phyloP scores from a whole-genome alignment of 306 rosid genomes.

The Vachellia collinsii region DNA sequence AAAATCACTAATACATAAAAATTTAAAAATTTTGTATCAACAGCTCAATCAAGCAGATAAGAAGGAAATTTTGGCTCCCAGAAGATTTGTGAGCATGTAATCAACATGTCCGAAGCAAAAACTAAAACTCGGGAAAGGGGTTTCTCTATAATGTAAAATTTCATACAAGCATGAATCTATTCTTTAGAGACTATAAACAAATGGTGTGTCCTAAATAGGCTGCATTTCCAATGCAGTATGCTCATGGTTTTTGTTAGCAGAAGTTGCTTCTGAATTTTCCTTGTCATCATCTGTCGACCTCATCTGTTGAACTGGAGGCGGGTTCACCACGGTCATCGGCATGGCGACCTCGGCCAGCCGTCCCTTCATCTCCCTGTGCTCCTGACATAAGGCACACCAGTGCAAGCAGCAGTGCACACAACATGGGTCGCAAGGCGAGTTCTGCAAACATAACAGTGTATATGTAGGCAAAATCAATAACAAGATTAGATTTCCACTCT shows the following conservation, averaged over 20 bases:
- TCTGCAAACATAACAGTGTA: conserved; percentile 48
- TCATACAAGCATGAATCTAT: conserved; percentile 12
- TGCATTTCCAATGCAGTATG: conserved; percentile 86
- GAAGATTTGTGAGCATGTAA: neutral
- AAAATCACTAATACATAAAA: neutral
- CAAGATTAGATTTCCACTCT: neutral
- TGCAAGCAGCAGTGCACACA: conserved; percentile 92
- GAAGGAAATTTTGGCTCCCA: neutral
- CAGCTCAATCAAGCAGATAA: conserved; percentile 3
- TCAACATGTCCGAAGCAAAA: conserved; percentile 14
- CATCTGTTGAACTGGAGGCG: conserved; percentile 92
- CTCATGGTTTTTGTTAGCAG: conserved; percentile 47
- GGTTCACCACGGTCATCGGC: conserved; percentile 82
- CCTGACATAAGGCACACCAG: conserved; percentile 97
- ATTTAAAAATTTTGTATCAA: neutral
- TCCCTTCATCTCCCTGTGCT: conserved; percentile 94
- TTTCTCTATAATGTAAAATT: conserved; percentile 25
- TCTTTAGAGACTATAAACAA: conserved; percentile 26
- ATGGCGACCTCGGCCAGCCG: conserved; percentile 67
- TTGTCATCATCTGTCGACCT: conserved; percentile 49
- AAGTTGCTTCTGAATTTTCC: conserved; percentile 53
- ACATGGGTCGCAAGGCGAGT: conserved; percentile 90
- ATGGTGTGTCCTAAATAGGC: conserved; percentile 51
- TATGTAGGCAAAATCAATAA: neutral
- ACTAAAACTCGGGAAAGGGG: no score